Evolutionary conservation across 768 basidiomycete species (phyloP).

Genomic region (Amanita thiersii): DNA sequence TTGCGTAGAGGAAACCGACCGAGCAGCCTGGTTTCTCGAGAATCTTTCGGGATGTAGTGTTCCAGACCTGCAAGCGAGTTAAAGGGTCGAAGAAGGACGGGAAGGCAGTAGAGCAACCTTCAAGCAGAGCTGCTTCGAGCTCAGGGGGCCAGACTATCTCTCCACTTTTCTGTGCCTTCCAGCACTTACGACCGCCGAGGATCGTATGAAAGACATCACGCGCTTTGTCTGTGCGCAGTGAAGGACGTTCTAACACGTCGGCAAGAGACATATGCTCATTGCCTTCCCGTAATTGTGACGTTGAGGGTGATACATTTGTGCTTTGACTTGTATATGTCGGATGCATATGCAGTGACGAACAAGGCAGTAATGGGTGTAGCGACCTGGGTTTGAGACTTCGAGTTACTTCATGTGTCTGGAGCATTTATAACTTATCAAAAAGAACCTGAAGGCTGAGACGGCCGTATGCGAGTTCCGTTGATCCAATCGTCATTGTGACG

Average conservation of each 20-base stretch:
- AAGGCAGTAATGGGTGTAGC: no score
- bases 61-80: slow-evolving; percentile 42
- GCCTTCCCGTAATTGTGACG: no score
- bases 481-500: slow-evolving; percentile 6
- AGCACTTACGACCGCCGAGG: slow-evolving; percentile 62
- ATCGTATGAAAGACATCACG: slow-evolving; percentile 59
- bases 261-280: no score
- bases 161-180: slow-evolving; percentile 66
- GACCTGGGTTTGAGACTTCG: no score
- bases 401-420: not conserved
- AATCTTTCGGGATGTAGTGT: slow-evolving; percentile 65
- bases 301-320: no score
- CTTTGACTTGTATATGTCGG: no score
- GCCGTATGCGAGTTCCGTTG: slow-evolving; percentile 6
- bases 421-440: not conserved
- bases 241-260: slow-evolving; percentile 18
- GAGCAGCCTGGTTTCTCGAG: slow-evolving; percentile 62
- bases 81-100: slow-evolving; percentile 6
- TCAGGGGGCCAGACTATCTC: slow-evolving; percentile 78
- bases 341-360: no score
- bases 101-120: slow-evolving; percentile 37
- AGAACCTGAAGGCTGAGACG: not conserved
- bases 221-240: not conserved
- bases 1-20: slow-evolving; percentile 76
- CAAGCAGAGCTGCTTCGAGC: slow-evolving; percentile 68